These are phyloP conservation scores for Nothophoma quercina DNA, from an alignment of 2,329 filamentous ascomycete genomes.

Conservation along the genomic window DNA sequence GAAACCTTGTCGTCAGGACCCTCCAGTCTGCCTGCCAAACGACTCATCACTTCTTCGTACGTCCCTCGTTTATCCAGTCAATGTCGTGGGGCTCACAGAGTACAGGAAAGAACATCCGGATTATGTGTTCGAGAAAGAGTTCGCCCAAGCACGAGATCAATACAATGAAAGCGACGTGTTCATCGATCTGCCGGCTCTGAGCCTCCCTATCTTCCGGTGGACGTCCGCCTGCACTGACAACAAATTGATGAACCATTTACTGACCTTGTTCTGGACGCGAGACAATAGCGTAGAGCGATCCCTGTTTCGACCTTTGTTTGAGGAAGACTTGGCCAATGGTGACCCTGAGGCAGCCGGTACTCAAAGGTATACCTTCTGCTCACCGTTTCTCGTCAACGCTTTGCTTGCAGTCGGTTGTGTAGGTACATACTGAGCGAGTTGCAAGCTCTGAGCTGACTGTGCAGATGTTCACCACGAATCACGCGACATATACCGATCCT, in stretches of 20 bases:
- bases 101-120: neutral
- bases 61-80: neutral
- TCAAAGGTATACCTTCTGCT: neutral
- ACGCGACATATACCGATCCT: neutral
- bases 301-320: neutral
- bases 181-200: neutral
- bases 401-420: conserved; percentile 1
- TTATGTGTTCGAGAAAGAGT: neutral
- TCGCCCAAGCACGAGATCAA: neutral
- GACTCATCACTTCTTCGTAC: neutral
- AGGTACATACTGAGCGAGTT: neutral
- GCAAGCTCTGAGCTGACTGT: neutral
- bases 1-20: neutral
- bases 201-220: neutral
- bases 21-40: neutral
- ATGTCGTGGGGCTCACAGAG: neutral
- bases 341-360: neutral
- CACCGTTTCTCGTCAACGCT: conserved; percentile 2
- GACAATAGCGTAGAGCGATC: neutral
- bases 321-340: neutral
- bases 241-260: neutral
- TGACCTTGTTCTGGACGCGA: neutral
- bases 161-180: neutral
- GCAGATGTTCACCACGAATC: neutral
- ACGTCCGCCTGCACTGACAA: neutral